A percentile compares a stretch with the other conserved stretches of the same genome.
Evolutionary conservation across 1,284 basidiomycete species (phyloP).

Genomic region (Wolfiporia cocos): DNA sequence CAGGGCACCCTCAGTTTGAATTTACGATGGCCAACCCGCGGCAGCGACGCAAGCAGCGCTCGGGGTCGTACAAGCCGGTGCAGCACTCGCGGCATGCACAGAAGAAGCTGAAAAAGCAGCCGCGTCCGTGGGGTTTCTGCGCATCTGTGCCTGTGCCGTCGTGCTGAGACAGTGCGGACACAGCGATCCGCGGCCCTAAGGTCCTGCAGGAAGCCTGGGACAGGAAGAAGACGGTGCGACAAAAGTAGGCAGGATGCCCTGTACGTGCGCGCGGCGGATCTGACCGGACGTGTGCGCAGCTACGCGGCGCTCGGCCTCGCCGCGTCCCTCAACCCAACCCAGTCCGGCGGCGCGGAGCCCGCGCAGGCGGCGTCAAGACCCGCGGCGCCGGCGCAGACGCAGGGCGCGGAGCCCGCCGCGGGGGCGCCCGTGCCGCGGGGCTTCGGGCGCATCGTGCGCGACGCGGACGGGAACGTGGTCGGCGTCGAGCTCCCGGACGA

Average conservation of each 20-base stretch:
- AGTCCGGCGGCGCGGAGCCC: slow-evolving; percentile 57
- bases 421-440: slow-evolving; percentile 68
- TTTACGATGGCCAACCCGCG: slow-evolving; percentile 98
- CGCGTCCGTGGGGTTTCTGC: slow-evolving; percentile 41
- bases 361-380: too few relatives aligned
- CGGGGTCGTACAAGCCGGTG: slow-evolving; percentile 62
- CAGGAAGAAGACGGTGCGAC: slow-evolving; percentile 81
- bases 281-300: slow-evolving; percentile 34
- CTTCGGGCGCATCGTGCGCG: slow-evolving; percentile 82
- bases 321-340: slow-evolving; percentile 57
- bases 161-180: slow-evolving; percentile 10
- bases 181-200: slow-evolving; percentile 82
- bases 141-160: slow-evolving; percentile 3
- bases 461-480: slow-evolving; percentile 76
- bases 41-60: slow-evolving; percentile 78
- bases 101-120: slow-evolving; percentile 72
- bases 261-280: slow-evolving; percentile 7
- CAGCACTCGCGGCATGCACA: slow-evolving; percentile 67
- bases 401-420: too few relatives aligned
- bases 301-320: slow-evolving; percentile 76
- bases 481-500: slow-evolving; percentile 69
- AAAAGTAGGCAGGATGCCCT: slow-evolving; percentile 73
- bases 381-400: too few relatives aligned
- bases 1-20: too few relatives aligned
- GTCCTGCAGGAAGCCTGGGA: slow-evolving; percentile 86